Percentiles rank a stretch among this genome's conserved stretches.
These are phyloP conservation scores for Alternaria arborescens DNA, from an alignment of 2,329 filamentous ascomycete species.

Conservation along the genomic window DNA sequence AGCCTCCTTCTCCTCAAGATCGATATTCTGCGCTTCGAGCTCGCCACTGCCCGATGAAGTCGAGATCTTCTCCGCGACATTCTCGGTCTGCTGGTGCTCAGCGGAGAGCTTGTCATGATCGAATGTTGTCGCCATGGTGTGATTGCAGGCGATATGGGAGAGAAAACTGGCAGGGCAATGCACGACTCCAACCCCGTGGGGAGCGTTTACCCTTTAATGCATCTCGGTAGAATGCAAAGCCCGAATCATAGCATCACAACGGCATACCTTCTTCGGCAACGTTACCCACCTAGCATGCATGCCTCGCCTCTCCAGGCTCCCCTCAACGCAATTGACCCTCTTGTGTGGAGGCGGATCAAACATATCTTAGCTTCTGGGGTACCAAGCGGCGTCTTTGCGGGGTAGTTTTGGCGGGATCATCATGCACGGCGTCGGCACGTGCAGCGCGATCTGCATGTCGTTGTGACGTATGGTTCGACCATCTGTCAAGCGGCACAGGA, in stretches of 20 bases:
- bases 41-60: conserved; percentile 31
- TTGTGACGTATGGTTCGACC: conserved; percentile 21
- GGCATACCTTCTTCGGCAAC: conserved; percentile 20
- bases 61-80: conserved; percentile 37
- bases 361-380: conserved; percentile 23
- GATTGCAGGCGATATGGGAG: neutral
- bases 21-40: conserved; percentile 36
- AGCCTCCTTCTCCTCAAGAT: conserved; percentile 39
- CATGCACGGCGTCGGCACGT: conserved; percentile 8
- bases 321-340: conserved; percentile 10
- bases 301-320: neutral
- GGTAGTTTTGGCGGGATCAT: conserved; percentile 26
- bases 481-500: neutral
- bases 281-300: conserved; percentile 6
- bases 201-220: conserved; percentile 17
- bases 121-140: conserved; percentile 26
- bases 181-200: conserved; percentile 4
- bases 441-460: conserved; percentile 15
- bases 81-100: conserved; percentile 31
- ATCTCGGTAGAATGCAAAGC: conserved; percentile 20
- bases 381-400: conserved; percentile 26
- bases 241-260: conserved; percentile 17
- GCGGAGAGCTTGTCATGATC: conserved; percentile 19
- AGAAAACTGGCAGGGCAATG: conserved; percentile 1
- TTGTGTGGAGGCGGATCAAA: conserved; percentile 15